Base-by-base conservation (phyloP, 2,329 filamentous ascomycete species). In the Zasmidium angulare region DNA sequence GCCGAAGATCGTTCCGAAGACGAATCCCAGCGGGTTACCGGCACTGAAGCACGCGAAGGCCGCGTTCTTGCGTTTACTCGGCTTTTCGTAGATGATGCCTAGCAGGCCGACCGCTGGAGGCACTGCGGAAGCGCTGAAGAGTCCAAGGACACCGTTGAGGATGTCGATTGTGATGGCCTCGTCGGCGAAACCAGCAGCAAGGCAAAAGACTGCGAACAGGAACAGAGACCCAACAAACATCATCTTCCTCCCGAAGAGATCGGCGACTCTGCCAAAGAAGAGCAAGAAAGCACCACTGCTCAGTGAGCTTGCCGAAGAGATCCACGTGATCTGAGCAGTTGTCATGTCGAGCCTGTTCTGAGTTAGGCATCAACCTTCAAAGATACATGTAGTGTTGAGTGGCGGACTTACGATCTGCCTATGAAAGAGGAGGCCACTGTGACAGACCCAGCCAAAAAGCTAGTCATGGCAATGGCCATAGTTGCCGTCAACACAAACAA, bases 301-400 rank as follows among this genome's bases (percentile, higher is more conserved):
- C 17, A 90, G 78, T 76, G 83, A 83, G 43, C 83, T 79, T n/a
- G 86, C 81, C 7, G 86, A 86, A 50, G 79, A 81, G 61, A 89
- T 85, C 86, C 87, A 89, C 0, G 86, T 87, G 22, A 89, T 83
- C 67, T 90, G 80, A 1, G 85, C 83, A 50, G 83, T 84, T 2
- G 81, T 84, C 86, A 89, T 89, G 49, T 78, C 68, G 56, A 58
- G 40, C 20, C 56, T 58, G 24, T 22, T 1, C 9, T n/a, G 89
- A 71, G 61, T 87, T 84, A 14, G 73, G 69, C 23, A 53, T 20
- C 12, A n/a, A 23, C 11, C 14, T 10, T 3, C 46, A 29, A 17
- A 48, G 20, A 36, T 22, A 40, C n/a, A n/a, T n/a, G n/a, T n/a
- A n/a, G n/a, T 46, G 9, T 46, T 14, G 4, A 21, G 22, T 17